Conservation (phyloP, 2,329 filamentous ascomycete genomes). For the Pseudogymnoascus sp. region DNA sequence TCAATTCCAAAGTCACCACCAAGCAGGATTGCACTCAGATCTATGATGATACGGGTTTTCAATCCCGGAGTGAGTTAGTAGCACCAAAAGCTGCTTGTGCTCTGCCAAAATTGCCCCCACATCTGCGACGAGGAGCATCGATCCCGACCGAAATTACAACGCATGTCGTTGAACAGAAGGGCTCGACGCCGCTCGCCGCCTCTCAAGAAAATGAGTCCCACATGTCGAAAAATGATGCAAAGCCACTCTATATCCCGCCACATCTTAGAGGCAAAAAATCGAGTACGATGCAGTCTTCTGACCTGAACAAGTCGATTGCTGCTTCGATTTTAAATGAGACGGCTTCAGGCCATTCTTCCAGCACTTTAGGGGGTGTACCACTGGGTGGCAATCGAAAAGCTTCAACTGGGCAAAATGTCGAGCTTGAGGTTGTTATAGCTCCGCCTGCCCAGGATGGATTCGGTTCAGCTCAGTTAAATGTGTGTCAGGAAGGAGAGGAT, state of each 20-base stretch:
- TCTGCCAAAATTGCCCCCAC: neutral
- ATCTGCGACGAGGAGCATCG: neutral
- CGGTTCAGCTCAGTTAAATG: neutral
- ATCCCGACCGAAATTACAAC: neutral
- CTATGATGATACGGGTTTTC: neutral
- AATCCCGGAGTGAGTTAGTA: neutral
- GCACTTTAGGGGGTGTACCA: neutral
- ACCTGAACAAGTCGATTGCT: neutral
- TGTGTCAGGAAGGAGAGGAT: neutral
- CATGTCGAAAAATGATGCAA: neutral
- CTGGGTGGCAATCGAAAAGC: neutral
- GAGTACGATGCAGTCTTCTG: neutral
- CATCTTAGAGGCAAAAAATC: slow-evolving; percentile 11
- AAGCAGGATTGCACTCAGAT: neutral
- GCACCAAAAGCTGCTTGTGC: neutral
- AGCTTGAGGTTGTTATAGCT: neutral
- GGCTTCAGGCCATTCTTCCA: neutral
- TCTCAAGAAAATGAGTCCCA: neutral
- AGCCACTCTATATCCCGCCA: slow-evolving; percentile 7
- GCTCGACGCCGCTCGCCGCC: too few species aligned
- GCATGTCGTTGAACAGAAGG: neutral
- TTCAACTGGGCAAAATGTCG: neutral
- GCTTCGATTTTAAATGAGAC: neutral
- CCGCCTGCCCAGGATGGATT: neutral
- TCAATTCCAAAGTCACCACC: neutral